Conservation (phyloP, 768 basidiomycete species). For the Xerocomellus chrysenteron region DNA sequence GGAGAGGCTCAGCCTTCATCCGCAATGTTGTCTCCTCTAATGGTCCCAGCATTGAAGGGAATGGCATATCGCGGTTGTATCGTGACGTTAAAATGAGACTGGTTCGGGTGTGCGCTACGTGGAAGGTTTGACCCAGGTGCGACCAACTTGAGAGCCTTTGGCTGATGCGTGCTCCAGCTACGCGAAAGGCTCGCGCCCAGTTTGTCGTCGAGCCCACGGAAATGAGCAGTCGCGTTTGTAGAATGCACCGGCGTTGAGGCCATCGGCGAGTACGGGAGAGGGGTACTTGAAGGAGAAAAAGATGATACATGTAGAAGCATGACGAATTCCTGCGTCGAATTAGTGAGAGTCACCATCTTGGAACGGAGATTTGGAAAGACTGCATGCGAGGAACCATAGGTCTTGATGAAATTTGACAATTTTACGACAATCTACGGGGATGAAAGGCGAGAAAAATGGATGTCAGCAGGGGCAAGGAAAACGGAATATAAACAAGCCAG, state of each 20-base stretch:
- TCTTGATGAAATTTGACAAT: slow-evolving; percentile 72
- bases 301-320: slow-evolving; percentile 86
- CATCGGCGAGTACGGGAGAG: slow-evolving; percentile 63
- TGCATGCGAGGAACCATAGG: slow-evolving; percentile 52
- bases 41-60: neutral
- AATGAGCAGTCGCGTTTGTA: slow-evolving; percentile 5
- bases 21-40: slow-evolving; percentile 13
- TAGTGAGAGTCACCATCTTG: slow-evolving; percentile 74
- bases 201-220: slow-evolving; percentile 42
- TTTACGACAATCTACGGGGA: slow-evolving; percentile 68
- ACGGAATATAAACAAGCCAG: neutral
- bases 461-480: slow-evolving; percentile 4
- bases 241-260: slow-evolving; percentile 28
- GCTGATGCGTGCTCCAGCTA: slow-evolving; percentile 54
- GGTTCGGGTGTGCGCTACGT: slow-evolving; percentile 54
- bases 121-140: slow-evolving; percentile 38
- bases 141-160: slow-evolving; percentile 40
- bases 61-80: slow-evolving; percentile 23
- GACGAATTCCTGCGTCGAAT: slow-evolving; percentile 84
- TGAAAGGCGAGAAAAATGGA: neutral
- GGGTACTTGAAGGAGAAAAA: slow-evolving; percentile 58
- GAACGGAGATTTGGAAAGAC: slow-evolving; percentile 61
- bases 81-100: slow-evolving; percentile 44
- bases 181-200: slow-evolving; percentile 57
- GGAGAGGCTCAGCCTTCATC: slow-evolving; percentile 35